A percentile compares a stretch with the other conserved stretches of the same genome.
Conservation (phyloP, 2,329 filamentous ascomycete genomes). For the Hymenoscyphus albidus region DNA sequence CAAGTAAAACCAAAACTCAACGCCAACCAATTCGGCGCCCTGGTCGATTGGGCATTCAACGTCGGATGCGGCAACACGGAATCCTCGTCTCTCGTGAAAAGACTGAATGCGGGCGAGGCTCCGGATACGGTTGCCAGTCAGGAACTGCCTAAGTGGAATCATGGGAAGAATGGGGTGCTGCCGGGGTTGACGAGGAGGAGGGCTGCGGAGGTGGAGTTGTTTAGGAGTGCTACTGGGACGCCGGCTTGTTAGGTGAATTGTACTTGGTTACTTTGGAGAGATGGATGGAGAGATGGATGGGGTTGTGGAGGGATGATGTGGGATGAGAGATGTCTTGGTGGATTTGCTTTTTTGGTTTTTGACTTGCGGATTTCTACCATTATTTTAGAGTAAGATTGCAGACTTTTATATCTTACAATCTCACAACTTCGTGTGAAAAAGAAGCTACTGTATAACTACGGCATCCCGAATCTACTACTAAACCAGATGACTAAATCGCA, state of each 20-base stretch:
- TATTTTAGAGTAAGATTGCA: too few relatives aligned
- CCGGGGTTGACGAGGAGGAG: slow-evolving; percentile 42
- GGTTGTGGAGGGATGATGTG: too few relatives aligned
- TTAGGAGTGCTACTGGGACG: slow-evolving; percentile 26
- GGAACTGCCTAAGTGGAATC: slow-evolving; percentile 48
- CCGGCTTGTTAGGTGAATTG: not conserved
- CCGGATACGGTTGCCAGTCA: slow-evolving; percentile 40
- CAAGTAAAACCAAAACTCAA: slow-evolving; percentile 41
- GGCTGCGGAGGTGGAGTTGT: slow-evolving; percentile 43
- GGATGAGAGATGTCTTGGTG: too few relatives aligned
- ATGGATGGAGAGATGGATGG: too few relatives aligned
- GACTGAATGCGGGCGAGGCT: slow-evolving; percentile 44
- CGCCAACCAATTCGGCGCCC: slow-evolving; percentile 50
- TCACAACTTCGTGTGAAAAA: too few relatives aligned
- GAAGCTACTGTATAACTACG: too few relatives aligned
- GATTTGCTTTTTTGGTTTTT: too few relatives aligned
- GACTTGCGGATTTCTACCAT: too few relatives aligned
- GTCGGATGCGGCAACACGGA: slow-evolving; percentile 42
- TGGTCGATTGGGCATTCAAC: slow-evolving; percentile 51
- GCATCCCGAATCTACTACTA: too few relatives aligned
- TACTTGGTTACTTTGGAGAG: not conserved
- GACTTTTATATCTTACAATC: too few relatives aligned
- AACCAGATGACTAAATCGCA: too few relatives aligned
- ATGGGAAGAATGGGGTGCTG: slow-evolving; percentile 39
- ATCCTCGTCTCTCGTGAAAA: slow-evolving; percentile 40